A percentile compares a stretch with the other conserved stretches of the same genome.
Conservation (phyloP, 1,284 basidiomycete genomes). For the Tremellales sp. region DNA sequence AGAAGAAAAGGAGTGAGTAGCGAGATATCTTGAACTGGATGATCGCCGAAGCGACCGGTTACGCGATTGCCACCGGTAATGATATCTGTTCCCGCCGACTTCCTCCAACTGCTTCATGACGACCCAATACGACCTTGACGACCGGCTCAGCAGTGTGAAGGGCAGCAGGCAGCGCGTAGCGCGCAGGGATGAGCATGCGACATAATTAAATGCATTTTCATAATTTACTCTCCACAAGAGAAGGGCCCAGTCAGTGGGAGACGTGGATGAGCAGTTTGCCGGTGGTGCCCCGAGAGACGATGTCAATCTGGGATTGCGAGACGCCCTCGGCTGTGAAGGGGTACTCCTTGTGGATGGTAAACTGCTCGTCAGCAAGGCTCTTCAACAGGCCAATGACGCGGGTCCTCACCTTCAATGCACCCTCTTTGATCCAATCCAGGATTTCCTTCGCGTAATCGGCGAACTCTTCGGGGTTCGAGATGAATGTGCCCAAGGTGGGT, state of each 20-base stretch:
- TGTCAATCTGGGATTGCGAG: conserved; percentile 70
- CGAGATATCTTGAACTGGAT: no score
- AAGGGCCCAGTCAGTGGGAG: conserved; percentile 4
- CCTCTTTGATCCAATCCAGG: conserved; percentile 61
- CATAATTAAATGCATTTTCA: no score
- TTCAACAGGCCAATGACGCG: background rate
- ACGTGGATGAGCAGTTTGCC: conserved; percentile 80
- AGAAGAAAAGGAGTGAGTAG: no score
- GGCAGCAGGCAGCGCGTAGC: no score
- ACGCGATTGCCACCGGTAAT: no score
- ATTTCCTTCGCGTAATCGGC: conserved; percentile 63
- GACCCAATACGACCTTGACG: no score
- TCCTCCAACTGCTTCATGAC: no score
- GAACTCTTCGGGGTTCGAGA: conserved; percentile 67
- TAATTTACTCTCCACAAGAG: no score
- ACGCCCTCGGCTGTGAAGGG: conserved; percentile 78
- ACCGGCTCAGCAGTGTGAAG: no score
- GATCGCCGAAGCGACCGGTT: no score
- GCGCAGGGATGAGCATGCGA: no score
- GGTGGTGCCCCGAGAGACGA: conserved; percentile 69
- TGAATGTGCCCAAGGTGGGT: conserved; percentile 61
- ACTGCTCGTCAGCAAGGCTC: conserved; percentile 13
- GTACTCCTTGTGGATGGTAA: conserved; percentile 72
- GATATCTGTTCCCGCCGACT: no score
- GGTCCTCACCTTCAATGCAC: conserved; percentile 57